Conservation (phyloP, 169 alveolate genomes). For the Plasmodium malariae region DNA sequence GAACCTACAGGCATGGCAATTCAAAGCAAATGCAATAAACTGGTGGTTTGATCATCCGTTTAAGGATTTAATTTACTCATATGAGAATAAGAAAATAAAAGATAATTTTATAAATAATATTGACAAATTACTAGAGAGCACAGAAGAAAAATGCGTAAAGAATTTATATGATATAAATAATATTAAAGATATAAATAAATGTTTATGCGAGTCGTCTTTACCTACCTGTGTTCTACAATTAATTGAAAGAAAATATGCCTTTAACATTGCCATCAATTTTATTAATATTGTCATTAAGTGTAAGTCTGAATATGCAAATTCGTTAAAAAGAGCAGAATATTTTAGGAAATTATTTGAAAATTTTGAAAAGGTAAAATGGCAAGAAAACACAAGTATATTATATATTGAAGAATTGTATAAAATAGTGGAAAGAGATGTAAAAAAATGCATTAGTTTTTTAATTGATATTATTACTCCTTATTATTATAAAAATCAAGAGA, state of each 20-base stretch:
- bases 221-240: constrained; percentile 35
- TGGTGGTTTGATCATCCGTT: constrained; percentile 74
- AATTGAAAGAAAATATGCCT: constrained; percentile 65
- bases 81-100: background rate
- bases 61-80: constrained; percentile 36
- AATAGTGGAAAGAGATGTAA: constrained; percentile 53
- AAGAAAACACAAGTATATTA: constrained; percentile 32
- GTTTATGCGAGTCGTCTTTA: constrained; percentile 16
- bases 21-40: constrained; percentile 46
- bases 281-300: constrained; percentile 43
- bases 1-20: constrained; percentile 40
- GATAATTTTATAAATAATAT: constrained; percentile 17
- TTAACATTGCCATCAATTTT: constrained; percentile 33
- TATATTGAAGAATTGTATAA: constrained; percentile 53
- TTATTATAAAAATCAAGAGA: constrained; percentile 39
- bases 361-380: constrained; percentile 46
- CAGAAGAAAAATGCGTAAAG: constrained; percentile 13
- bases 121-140: constrained; percentile 2
- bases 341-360: constrained; percentile 25
- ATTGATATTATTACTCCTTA: constrained; percentile 55
- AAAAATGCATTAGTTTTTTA: constrained; percentile 30
- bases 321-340: constrained; percentile 29
- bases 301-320: constrained; percentile 44
- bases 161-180: constrained; percentile 34
- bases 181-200: constrained; percentile 37